Percentiles rank a stretch among this genome's conserved stretches.
These are phyloP conservation scores for Hypomontagnella submonticulosa DNA, from an alignment of 495 filamentous ascomycete genomes.

Conservation along the genomic window DNA sequence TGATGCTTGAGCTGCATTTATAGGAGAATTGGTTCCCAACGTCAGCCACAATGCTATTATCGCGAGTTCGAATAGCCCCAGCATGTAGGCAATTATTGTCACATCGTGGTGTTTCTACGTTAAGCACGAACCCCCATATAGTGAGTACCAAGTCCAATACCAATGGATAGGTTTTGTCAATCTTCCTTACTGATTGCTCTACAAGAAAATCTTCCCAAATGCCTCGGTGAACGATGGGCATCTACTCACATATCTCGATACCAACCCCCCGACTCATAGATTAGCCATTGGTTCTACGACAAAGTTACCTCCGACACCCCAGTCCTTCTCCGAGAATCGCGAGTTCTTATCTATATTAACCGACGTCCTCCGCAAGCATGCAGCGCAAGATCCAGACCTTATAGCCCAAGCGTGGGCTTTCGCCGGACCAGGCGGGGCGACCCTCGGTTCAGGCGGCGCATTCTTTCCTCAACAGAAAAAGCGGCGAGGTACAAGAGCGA, in stretches of 20 bases:
- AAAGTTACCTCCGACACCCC: slow-evolving; percentile 77
- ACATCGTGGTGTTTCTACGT: slow-evolving; percentile 48
- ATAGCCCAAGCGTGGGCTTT: slow-evolving; percentile 81
- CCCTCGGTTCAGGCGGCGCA: slow-evolving; percentile 71
- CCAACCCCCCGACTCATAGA: slow-evolving; percentile 71
- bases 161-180: slow-evolving; percentile 7
- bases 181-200: slow-evolving; percentile 37
- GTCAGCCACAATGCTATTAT: slow-evolving; percentile 41
- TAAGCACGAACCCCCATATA: slow-evolving; percentile 58
- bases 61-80: slow-evolving; percentile 32
- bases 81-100: slow-evolving; percentile 36
- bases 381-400: slow-evolving; percentile 75
- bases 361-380: slow-evolving; percentile 75
- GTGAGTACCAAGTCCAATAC: slow-evolving; percentile 48
- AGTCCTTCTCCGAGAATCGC: slow-evolving; percentile 80
- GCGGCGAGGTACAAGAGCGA: slow-evolving; percentile 32
- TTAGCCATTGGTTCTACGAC: slow-evolving; percentile 82
- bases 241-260: slow-evolving; percentile 80
- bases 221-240: slow-evolving; percentile 56
- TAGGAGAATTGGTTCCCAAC: not conserved
- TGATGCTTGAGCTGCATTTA: not conserved
- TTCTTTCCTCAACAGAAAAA: slow-evolving; percentile 62
- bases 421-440: slow-evolving; percentile 79
- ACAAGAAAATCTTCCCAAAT: slow-evolving; percentile 77
- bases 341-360: slow-evolving; percentile 80